A percentile compares a stretch with the other conserved stretches of the same genome.
phyloP scores from a whole-genome alignment of 495 filamentous ascomycete species.

The Chaetomidium leptoderma region DNA sequence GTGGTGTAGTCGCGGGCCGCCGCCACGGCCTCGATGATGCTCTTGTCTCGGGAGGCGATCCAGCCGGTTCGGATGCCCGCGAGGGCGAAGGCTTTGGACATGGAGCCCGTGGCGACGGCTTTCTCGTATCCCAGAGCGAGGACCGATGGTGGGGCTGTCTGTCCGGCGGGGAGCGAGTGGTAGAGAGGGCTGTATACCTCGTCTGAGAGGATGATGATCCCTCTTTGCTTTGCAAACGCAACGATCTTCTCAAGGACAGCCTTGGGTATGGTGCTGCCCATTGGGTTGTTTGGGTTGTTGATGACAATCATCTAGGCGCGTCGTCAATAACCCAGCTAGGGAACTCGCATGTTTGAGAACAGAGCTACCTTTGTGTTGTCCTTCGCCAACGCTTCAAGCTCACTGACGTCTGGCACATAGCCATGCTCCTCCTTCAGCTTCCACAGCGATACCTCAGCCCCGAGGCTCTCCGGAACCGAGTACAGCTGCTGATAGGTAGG shows the following conservation, averaged over 20 bases:
- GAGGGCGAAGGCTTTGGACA: conserved; percentile 83
- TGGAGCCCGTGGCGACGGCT: conserved; percentile 69
- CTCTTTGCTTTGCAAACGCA: conserved; percentile 55
- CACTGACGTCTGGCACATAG: conserved; percentile 64
- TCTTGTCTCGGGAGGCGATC: conserved; percentile 63
- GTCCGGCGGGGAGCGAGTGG: conserved; percentile 48
- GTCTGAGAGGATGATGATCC: conserved; percentile 69
- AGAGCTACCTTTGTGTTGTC: conserved; percentile 62
- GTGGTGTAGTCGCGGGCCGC: conserved; percentile 75
- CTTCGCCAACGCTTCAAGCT: conserved; percentile 63
- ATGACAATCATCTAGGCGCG: conserved; percentile 35
- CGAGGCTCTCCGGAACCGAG: conserved; percentile 67
- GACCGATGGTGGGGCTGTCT: conserved; percentile 43
- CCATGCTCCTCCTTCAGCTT: conserved; percentile 59
- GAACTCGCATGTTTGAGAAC: neutral
- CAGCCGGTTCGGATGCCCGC: conserved; percentile 82
- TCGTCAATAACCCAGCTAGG: neutral
- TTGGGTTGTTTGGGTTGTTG: conserved; percentile 90
- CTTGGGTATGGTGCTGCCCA: conserved; percentile 65
- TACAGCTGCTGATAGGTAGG: conserved; percentile 91
- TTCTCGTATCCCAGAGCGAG: conserved; percentile 65
- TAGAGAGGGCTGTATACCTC: conserved; percentile 91
- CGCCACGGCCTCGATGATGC: conserved; percentile 62
- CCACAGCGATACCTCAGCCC: conserved; percentile 80
- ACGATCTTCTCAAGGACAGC: conserved; percentile 58